Conservation (phyloP, 306 rosid genomes). For the Medicago ruthenica region DNA sequence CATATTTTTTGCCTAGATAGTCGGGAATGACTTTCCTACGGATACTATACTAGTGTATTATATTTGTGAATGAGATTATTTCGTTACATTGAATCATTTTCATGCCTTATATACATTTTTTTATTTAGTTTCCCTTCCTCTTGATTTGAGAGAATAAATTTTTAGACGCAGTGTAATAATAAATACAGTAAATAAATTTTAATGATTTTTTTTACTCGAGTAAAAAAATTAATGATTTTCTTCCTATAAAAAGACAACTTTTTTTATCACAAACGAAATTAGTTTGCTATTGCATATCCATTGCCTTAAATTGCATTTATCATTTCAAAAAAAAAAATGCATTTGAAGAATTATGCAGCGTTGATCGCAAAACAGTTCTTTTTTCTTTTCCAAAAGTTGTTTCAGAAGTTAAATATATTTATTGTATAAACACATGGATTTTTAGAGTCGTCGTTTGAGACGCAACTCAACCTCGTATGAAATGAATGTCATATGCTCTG, state of each 20-base stretch:
- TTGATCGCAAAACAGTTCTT: too few species aligned
- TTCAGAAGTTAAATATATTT: too few species aligned
- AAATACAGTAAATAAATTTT: not conserved
- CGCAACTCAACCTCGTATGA: too few species aligned
- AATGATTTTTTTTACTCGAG: not conserved
- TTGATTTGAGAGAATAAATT: not conserved
- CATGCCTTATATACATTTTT: too few species aligned
- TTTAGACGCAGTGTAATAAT: slow-evolving; percentile 2
- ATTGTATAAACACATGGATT: too few species aligned
- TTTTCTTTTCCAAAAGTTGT: too few species aligned
- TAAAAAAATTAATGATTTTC: not conserved
- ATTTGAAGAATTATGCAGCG: too few species aligned
- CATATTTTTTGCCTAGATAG: slow-evolving; percentile 21
- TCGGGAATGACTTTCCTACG: slow-evolving; percentile 1
- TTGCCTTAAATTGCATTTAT: too few species aligned
- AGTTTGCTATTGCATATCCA: not conserved
- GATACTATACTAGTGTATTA: not conserved
- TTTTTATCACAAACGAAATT: not conserved
- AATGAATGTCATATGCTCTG: too few species aligned
- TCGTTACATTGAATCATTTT: not conserved
- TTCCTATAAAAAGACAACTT: not conserved
- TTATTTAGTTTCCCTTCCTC: not conserved
- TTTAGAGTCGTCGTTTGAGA: too few species aligned
- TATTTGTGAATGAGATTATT: slow-evolving; percentile 17
- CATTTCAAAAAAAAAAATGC: too few species aligned